Conservation (phyloP, 352 stramenopile species). For the Globisporangium lucens region DNA sequence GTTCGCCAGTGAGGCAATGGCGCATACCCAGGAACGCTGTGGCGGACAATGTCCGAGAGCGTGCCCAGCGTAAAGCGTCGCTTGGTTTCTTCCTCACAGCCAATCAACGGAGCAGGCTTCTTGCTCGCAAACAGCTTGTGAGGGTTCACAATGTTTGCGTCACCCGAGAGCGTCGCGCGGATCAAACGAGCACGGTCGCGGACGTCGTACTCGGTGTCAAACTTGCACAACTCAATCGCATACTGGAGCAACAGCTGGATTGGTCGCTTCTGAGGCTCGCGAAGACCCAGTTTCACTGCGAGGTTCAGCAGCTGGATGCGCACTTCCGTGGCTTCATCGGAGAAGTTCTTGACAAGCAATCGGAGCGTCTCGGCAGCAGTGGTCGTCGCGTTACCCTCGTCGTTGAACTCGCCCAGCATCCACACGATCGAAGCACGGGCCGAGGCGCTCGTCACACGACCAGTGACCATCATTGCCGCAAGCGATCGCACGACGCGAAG, state of each 20-base stretch:
- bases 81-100: slow-evolving; percentile 69
- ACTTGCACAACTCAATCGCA: slow-evolving; percentile 91
- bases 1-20: slow-evolving; percentile 71
- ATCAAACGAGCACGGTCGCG: slow-evolving; percentile 89
- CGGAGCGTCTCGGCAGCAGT: slow-evolving; percentile 84
- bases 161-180: slow-evolving; percentile 58
- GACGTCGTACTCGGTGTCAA: slow-evolving; percentile 92
- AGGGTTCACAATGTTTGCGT: slow-evolving; percentile 54
- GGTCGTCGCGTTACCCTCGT: slow-evolving; percentile 55
- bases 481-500: slow-evolving; percentile 75
- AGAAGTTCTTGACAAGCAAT: slow-evolving; percentile 86
- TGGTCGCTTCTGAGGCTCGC: slow-evolving; percentile 61
- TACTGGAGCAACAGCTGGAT: slow-evolving; percentile 86
- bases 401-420: slow-evolving; percentile 90
- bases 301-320: slow-evolving; percentile 92
- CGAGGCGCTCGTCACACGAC: slow-evolving; percentile 61
- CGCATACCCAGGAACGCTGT: slow-evolving; percentile 83
- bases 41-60: slow-evolving; percentile 83
- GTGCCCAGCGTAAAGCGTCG: slow-evolving; percentile 82
- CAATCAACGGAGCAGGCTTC: slow-evolving; percentile 77
- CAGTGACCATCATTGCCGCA: slow-evolving; percentile 72
- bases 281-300: slow-evolving; percentile 86
- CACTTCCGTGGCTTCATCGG: slow-evolving; percentile 84
- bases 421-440: slow-evolving; percentile 91
- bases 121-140: slow-evolving; percentile 77